Evolutionary conservation across 345 rosid species (phyloP).

Genomic region (Cochlearia excelsa): DNA sequence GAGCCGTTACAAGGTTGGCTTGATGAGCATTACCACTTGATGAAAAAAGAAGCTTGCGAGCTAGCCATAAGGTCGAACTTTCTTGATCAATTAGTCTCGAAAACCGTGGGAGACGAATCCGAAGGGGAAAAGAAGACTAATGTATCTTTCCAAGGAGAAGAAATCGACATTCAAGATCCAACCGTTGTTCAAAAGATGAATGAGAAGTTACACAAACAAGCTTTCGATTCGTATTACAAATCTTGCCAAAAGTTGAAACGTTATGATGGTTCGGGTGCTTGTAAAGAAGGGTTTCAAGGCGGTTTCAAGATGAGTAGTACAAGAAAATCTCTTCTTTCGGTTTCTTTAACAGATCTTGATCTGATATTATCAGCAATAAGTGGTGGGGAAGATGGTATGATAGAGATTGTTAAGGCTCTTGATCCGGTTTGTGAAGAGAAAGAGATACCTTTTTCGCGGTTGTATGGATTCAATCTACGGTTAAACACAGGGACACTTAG

Average conservation of each 20-base stretch:
- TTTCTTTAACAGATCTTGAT: slow-evolving; percentile 78
- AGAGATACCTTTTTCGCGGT: slow-evolving; percentile 80
- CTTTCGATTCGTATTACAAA: slow-evolving; percentile 72
- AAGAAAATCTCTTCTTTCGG: slow-evolving; percentile 68
- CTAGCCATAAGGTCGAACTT: slow-evolving; percentile 77
- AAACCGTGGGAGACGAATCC: slow-evolving; percentile 46
- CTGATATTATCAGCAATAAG: slow-evolving; percentile 61
- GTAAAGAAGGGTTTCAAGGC: slow-evolving; percentile 73
- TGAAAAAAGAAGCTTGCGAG: slow-evolving; percentile 80
- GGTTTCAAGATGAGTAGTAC: slow-evolving; percentile 74
- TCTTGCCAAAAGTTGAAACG: slow-evolving; percentile 70
- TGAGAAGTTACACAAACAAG: slow-evolving; percentile 57
- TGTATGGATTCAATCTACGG: slow-evolving; percentile 76
- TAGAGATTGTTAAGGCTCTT: slow-evolving; percentile 65
- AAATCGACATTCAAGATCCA: slow-evolving; percentile 62
- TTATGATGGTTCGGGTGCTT: slow-evolving; percentile 87
- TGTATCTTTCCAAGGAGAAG: slow-evolving; percentile 49
- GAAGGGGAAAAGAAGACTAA: slow-evolving; percentile 35
- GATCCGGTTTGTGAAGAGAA: slow-evolving; percentile 66
- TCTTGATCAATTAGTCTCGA: slow-evolving; percentile 62
- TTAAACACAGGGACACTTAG: slow-evolving; percentile 59
- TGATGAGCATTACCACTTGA: slow-evolving; percentile 79
- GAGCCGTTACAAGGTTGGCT: slow-evolving; percentile 99
- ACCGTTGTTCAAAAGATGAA: slow-evolving; percentile 44
- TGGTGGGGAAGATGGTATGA: slow-evolving; percentile 90